Percentiles rank a stretch among this genome's conserved stretches.
phyloP scores from a whole-genome alignment of 23 red algal genomes.

The Chondrus crispus region DNA sequence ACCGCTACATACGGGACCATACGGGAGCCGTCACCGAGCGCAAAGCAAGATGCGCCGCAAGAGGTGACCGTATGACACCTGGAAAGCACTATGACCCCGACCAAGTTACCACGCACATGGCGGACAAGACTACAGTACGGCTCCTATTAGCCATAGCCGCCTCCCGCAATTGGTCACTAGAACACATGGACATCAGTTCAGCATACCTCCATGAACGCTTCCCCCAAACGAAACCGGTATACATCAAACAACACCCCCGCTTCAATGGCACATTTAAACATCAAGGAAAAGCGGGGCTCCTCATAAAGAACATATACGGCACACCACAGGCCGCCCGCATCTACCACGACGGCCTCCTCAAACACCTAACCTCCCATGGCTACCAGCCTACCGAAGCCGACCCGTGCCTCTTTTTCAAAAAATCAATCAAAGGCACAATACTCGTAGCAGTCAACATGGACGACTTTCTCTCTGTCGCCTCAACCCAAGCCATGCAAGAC shows the following conservation, averaged over 20 bases:
- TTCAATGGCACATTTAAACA: neutral
- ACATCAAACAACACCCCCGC: neutral
- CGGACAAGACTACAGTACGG: neutral
- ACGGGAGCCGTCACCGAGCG: neutral
- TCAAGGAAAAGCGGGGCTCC: neutral
- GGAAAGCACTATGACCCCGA: neutral
- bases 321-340: neutral
- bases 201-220: neutral
- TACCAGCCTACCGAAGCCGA: neutral
- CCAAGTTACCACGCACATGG: neutral
- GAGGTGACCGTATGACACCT: slow-evolving; percentile 25
- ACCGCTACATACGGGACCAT: neutral
- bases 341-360: neutral
- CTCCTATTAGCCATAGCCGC: neutral
- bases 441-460: neutral
- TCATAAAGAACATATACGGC: neutral
- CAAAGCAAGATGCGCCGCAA: neutral
- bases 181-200: neutral
- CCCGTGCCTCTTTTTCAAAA: neutral
- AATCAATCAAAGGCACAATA: neutral
- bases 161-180: neutral
- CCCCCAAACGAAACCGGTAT: neutral
- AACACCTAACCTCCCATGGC: neutral
- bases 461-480: neutral
- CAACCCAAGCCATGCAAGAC: neutral